These are phyloP conservation scores for Quillaja saponaria DNA, from an alignment of 306 rosid species.

Conservation along the genomic window DNA sequence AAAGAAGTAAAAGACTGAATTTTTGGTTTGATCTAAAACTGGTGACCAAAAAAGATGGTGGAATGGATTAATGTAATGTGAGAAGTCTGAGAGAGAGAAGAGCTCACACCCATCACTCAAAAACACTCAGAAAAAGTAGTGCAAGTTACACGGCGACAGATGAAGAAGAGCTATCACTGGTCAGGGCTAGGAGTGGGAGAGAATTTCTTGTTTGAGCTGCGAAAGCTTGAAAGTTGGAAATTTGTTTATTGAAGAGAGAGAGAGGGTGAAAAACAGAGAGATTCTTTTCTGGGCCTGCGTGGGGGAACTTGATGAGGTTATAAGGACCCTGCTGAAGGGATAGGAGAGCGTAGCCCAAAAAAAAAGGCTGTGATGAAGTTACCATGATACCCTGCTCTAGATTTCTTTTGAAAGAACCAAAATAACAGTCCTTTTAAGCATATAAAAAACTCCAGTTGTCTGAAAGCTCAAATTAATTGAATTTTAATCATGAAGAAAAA, in stretches of 20 bases:
- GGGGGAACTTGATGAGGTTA: slow-evolving; percentile 57
- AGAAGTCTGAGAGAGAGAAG: slow-evolving; percentile 44
- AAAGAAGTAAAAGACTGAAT: slow-evolving; percentile 14
- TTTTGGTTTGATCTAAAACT: slow-evolving; percentile 30
- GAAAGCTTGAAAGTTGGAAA: slow-evolving; percentile 36
- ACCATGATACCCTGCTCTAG: slow-evolving; percentile 19
- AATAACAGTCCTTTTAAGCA: no score
- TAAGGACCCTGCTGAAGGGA: slow-evolving; percentile 50
- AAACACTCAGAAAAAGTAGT: slow-evolving; percentile 21
- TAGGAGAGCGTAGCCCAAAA: slow-evolving; percentile 7
- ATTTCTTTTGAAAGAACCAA: no score
- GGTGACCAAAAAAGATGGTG: slow-evolving; percentile 44
- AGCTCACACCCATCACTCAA: slow-evolving; percentile 41
- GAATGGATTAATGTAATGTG: slow-evolving; percentile 49
- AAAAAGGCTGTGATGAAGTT: neutral
- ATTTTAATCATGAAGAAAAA: no score
- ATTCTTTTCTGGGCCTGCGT: slow-evolving; percentile 45
- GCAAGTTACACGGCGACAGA: slow-evolving; percentile 28
- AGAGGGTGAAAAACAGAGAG: slow-evolving; percentile 28
- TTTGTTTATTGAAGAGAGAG: slow-evolving; percentile 1
- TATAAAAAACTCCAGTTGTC: no score
- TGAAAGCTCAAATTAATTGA: no score
- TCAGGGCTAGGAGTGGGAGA: slow-evolving; percentile 5
- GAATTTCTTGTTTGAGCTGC: neutral
- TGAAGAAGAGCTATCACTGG: neutral